Conservation (phyloP, 1,284 basidiomycete species). For the Leucoagaricus sp. region DNA sequence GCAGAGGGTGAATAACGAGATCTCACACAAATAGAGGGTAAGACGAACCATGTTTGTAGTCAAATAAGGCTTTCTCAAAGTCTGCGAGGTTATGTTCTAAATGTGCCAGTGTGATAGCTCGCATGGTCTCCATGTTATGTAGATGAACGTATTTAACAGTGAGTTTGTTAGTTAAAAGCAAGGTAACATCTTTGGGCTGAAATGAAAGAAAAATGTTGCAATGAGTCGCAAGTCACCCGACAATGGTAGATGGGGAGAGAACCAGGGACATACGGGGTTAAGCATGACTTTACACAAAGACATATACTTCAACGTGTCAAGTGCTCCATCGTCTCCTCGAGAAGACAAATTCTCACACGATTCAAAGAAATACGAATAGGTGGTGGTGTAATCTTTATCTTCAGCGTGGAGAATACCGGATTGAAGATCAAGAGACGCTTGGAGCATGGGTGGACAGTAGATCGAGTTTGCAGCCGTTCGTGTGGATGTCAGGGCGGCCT, state of each 20-base stretch:
- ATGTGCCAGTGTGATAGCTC: slow-evolving; percentile 91
- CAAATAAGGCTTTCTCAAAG: slow-evolving; percentile 86
- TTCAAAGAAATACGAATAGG: slow-evolving; percentile 97
- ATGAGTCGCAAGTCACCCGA: no score
- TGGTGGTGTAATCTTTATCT: slow-evolving; percentile 97
- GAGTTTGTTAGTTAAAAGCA: no score
- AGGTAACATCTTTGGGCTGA: slow-evolving; percentile 95
- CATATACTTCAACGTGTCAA: slow-evolving; percentile 97
- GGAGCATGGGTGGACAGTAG: slow-evolving; percentile 93
- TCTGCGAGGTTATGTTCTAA: slow-evolving; percentile 87
- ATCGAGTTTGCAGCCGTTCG: slow-evolving; percentile 96
- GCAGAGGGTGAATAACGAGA: neutral
- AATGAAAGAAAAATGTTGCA: neutral
- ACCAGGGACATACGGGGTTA: slow-evolving; percentile 65
- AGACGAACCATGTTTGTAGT: slow-evolving; percentile 80
- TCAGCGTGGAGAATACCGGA: slow-evolving; percentile 83
- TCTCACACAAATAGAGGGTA: neutral
- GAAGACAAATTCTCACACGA: slow-evolving; percentile 82
- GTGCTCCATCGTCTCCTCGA: slow-evolving; percentile 73
- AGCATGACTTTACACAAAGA: slow-evolving; percentile 98
- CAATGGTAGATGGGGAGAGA: no score
- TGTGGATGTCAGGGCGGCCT: slow-evolving; percentile 91
- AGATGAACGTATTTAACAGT: slow-evolving; percentile 83
- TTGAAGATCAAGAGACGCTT: slow-evolving; percentile 92
- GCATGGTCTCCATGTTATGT: slow-evolving; percentile 93